Evolutionary conservation across 2,329 filamentous ascomycete genomes (phyloP).

Genomic region (Fusarium temperatum): DNA sequence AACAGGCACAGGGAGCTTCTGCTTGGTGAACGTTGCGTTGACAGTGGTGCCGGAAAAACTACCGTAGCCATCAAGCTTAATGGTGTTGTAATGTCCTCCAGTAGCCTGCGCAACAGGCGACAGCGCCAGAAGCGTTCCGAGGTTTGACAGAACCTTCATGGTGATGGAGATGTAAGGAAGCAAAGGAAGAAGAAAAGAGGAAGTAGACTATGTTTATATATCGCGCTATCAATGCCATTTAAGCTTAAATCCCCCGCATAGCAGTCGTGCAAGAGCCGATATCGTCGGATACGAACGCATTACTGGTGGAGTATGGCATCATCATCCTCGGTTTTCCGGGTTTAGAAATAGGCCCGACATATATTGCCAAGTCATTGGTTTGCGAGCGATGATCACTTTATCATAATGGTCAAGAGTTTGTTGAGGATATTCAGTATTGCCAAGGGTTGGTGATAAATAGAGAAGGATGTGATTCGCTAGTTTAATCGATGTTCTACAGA

Average conservation of each 20-base stretch:
- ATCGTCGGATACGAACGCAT: neutral
- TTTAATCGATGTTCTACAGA: neutral
- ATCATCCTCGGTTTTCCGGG: neutral
- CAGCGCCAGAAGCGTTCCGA: conserved; percentile 22
- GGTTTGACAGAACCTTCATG: conserved; percentile 27
- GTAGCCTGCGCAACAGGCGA: conserved; percentile 9
- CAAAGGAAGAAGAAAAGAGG: too few relatives aligned
- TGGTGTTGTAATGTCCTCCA: conserved; percentile 2
- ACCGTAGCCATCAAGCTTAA: conserved; percentile 31
- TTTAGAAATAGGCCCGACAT: conserved; percentile 4
- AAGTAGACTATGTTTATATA: neutral
- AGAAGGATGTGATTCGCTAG: neutral
- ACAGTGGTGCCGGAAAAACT: conserved; percentile 31
- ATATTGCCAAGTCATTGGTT: neutral
- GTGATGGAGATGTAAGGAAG: neutral
- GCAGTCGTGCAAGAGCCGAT: neutral
- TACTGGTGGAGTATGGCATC: conserved; percentile 12
- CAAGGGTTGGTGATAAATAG: neutral
- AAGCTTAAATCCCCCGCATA: neutral
- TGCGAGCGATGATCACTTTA: neutral
- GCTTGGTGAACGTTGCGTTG: conserved; percentile 26
- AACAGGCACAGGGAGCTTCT: conserved; percentile 39
- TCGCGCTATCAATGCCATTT: neutral
- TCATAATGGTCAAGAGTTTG: neutral
- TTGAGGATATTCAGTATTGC: neutral